Percentiles rank a stretch among this genome's conserved stretches.
Conservation (phyloP, 768 basidiomycete genomes). For the Termitomyces sp. region DNA sequence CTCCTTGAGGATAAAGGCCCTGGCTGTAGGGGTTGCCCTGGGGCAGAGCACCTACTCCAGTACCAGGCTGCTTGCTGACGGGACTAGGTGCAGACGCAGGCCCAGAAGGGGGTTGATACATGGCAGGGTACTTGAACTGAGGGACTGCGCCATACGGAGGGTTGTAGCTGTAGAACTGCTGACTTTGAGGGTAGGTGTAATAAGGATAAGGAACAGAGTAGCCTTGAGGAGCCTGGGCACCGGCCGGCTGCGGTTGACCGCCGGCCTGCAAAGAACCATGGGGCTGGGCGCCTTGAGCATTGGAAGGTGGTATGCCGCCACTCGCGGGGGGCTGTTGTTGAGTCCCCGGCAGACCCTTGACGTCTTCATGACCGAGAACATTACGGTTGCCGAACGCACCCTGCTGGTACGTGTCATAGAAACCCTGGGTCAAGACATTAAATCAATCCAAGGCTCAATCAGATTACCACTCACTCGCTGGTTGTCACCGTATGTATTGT, state of each 20-base stretch:
- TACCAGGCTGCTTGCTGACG: constrained; percentile 59
- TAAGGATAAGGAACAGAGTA: constrained; percentile 58
- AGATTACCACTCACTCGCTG: constrained; percentile 46
- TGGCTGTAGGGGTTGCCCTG: constrained; percentile 58
- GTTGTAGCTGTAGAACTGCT: constrained; percentile 69
- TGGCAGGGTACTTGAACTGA: constrained; percentile 72
- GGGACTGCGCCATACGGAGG: constrained; percentile 47
- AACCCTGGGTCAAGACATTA: constrained; percentile 40
- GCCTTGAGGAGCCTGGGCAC: constrained; percentile 55
- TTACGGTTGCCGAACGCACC: constrained; percentile 59
- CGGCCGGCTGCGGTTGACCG: constrained; percentile 55
- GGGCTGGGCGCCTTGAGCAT: constrained; percentile 50
- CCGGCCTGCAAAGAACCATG: constrained; percentile 42
- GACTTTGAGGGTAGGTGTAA: constrained; percentile 69
- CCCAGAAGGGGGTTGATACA: constrained; percentile 69
- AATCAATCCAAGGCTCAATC: not conserved
- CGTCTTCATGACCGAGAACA: constrained; percentile 68
- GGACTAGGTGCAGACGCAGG: constrained; percentile 63
- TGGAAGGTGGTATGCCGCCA: constrained; percentile 45
- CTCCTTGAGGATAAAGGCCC: constrained; percentile 55
- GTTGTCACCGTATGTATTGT: constrained; percentile 55
- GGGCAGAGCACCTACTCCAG: constrained; percentile 38
- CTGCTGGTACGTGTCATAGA: constrained; percentile 76
- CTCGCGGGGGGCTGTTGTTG: constrained; percentile 49
- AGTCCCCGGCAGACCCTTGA: constrained; percentile 59